Percentiles rank a stretch among this genome's conserved stretches.
Conservation (phyloP, 306 rosid species). For the Prunus armeniaca region DNA sequence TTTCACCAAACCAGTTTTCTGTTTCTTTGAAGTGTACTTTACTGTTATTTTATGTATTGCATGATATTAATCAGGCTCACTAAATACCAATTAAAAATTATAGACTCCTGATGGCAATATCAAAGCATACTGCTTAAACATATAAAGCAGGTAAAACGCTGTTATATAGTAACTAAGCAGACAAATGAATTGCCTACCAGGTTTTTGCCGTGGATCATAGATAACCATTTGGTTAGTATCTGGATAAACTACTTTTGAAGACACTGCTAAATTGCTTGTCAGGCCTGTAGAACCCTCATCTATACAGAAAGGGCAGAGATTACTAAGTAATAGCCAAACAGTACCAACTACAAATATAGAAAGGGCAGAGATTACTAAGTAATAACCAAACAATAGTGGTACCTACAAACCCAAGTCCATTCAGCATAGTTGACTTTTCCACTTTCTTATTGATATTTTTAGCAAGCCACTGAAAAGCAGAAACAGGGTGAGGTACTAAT, state of each 20-base stretch:
- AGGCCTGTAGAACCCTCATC: constrained; percentile 47
- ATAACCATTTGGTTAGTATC: constrained; percentile 81
- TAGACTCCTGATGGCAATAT: not conserved
- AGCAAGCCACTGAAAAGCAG: constrained; percentile 67
- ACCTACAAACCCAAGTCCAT: constrained; percentile 61
- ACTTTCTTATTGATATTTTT: constrained; percentile 56
- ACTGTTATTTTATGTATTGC: not conserved
- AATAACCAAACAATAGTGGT: constrained; percentile 8
- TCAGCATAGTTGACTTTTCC: constrained; percentile 46
- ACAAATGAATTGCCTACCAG: constrained; percentile 40
- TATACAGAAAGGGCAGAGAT: constrained; percentile 30
- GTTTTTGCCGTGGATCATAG: constrained; percentile 82
- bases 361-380: no score
- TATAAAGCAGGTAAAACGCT: not conserved
- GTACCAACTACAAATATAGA: not conserved
- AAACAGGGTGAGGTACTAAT: constrained; percentile 22
- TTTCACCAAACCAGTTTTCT: not conserved
- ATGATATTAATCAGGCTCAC: not conserved
- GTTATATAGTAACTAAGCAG: not conserved
- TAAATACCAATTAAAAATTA: not conserved
- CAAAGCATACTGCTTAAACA: not conserved
- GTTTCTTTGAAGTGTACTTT: not conserved
- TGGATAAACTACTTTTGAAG: constrained; percentile 66
- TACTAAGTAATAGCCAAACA: constrained; percentile 16
- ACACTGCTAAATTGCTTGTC: constrained; percentile 37